Conservation (phyloP, 352 stramenopile genomes). For the Phytopythium ostracodes region DNA sequence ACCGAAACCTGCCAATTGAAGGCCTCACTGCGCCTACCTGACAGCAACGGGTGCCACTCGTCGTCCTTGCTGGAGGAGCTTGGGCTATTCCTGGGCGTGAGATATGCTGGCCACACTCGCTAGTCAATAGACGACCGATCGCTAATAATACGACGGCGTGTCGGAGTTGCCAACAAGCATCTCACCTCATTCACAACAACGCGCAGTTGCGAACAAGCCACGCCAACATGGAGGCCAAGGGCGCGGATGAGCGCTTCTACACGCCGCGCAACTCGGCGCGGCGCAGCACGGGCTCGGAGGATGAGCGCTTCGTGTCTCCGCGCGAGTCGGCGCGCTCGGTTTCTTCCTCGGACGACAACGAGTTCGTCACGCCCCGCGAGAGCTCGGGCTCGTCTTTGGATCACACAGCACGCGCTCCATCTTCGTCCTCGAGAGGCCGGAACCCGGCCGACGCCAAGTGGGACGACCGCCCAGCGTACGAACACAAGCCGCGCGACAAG, state of each 20-base stretch:
- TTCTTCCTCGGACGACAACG: slow-evolving; percentile 54
- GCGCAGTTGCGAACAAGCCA: background rate
- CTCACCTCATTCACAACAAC: background rate
- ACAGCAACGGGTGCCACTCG: too few species aligned
- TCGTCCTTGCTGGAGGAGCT: background rate
- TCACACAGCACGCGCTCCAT: background rate
- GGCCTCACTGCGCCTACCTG: too few species aligned
- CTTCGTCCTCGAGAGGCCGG: background rate
- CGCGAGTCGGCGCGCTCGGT: slow-evolving; percentile 53
- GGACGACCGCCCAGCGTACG: slow-evolving; percentile 7
- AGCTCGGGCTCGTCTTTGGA: slow-evolving; percentile 7
- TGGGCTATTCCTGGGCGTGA: background rate
- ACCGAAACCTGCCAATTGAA: background rate
- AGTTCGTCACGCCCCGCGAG: slow-evolving; percentile 53
- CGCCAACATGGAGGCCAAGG: slow-evolving; percentile 38
- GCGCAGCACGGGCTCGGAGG: slow-evolving; percentile 41
- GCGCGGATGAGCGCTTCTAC: slow-evolving; percentile 56
- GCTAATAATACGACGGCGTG: background rate
- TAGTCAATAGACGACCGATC: background rate
- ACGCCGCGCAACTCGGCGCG: slow-evolving; percentile 55
- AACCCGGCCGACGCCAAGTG: background rate
- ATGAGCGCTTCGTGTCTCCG: slow-evolving; percentile 57
- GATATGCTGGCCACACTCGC: background rate
- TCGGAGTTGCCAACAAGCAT: background rate
- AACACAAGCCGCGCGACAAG: slow-evolving; percentile 24